Evolutionary conservation across 2,329 filamentous ascomycete genomes (phyloP).

Genomic region (Periglandula ipomoeae): DNA sequence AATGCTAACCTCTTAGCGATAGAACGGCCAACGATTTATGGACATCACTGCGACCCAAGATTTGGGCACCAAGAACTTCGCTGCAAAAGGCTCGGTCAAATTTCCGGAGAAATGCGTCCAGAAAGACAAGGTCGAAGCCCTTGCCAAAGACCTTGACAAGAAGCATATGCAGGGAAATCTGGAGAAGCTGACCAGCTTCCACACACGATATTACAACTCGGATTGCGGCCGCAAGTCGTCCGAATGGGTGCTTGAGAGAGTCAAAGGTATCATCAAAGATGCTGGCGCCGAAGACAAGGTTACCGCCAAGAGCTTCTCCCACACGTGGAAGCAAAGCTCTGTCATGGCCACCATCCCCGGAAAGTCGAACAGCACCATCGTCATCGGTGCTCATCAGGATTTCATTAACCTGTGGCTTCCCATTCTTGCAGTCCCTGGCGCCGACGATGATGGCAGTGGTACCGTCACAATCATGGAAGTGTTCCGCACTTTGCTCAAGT

Average conservation of each 20-base stretch:
- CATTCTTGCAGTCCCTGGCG: constrained; percentile 75
- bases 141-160: constrained; percentile 64
- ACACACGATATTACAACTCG: constrained; percentile 76
- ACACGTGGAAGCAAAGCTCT: constrained; percentile 82
- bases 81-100: constrained; percentile 29
- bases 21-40: constrained; percentile 86
- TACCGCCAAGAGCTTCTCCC: constrained; percentile 63
- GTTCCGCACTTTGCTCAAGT: constrained; percentile 68
- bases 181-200: constrained; percentile 67
- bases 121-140: constrained; percentile 55
- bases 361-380: constrained; percentile 71
- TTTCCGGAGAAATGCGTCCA: constrained; percentile 60
- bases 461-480: constrained; percentile 93
- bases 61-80: constrained; percentile 36
- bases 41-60: constrained; percentile 75
- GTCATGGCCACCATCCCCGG: constrained; percentile 90
- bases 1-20: not conserved
- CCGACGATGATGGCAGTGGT: constrained; percentile 91
- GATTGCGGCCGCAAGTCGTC: constrained; percentile 75
- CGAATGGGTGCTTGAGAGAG: constrained; percentile 72
- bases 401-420: constrained; percentile 91
- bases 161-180: constrained; percentile 69
- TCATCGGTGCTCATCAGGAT: constrained; percentile 89
- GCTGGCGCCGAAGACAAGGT: constrained; percentile 63
- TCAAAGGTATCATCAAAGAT: constrained; percentile 60